Evolutionary conservation across 1,139 yeast genomes (phyloP), one percentile per base, ranked within the genome.

Genomic region (Blastobotrys aristatus): DNA sequence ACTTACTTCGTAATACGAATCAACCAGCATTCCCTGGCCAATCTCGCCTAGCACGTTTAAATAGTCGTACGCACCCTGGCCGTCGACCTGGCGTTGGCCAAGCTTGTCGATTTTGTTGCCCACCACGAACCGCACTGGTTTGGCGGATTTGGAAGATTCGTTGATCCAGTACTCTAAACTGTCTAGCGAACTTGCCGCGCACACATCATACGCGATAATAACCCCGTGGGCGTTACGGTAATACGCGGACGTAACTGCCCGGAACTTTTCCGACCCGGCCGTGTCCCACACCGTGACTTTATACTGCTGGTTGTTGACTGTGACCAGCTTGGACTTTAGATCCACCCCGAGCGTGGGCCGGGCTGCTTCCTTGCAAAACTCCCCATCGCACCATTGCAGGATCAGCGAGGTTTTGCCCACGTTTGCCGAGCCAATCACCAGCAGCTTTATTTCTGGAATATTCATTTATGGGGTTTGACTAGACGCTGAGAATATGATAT

Each of bases 81-180:
- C 56, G n/a, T 50, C 48, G n/a, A 62, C 65, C 24, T 52, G 48
- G 32, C 64, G 58, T 13, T 52, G 52, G 31, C 18, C n/a, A 18
- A 36, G 49, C 30, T 50, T 54, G 57, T 73, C 76, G 22, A 68
- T 56, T 53, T 73, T 73, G 56, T 71, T 72, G 3, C 75, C 77
- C 13, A 73, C 67, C 10, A 73, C 57, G 50, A 70, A 73, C 47
- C 71, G 65, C 2, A 64, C 59, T 2, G 49, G 47, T 66, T 60
- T 30, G 43, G 50, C 26, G 17, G 46, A 27, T 21, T 46, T 18
- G 20, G 49, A 22, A 33, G 48, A 45, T 44, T 53, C 56, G 27
- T 49, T 47, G 39, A 52, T 47, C 56, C 56, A 53, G 29, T 51
- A 47, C 11, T 50, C 53, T 13, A 53, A 21, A 14, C 47, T 47